Evolutionary conservation across 352 stramenopile genomes (phyloP).

Genomic region (Aphanomyces stellatus): DNA sequence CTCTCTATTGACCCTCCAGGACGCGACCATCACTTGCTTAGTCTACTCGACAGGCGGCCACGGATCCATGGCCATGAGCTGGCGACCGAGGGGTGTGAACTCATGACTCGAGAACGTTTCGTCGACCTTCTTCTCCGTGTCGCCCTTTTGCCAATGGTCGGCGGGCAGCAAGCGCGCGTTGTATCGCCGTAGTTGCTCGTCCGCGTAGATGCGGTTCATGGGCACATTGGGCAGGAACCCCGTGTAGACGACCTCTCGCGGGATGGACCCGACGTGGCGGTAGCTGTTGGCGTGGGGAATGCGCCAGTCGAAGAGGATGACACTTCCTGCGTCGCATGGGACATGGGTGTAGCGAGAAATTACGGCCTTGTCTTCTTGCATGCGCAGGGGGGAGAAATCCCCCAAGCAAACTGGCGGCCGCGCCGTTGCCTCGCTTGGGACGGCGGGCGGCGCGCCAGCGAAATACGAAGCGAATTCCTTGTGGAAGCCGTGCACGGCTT

Average conservation of each 20-base stretch:
- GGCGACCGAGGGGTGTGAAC: conserved; percentile 51
- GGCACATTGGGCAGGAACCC: conserved; percentile 65
- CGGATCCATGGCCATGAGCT: conserved; percentile 52
- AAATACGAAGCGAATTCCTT: conserved; percentile 72
- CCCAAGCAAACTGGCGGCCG: conserved; percentile 69
- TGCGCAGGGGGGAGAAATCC: conserved; percentile 79
- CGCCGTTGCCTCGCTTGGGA: no score
- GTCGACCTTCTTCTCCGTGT: conserved; percentile 39
- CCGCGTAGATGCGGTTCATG: conserved; percentile 62
- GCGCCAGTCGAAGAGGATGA: conserved; percentile 85
- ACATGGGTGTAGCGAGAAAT: conserved; percentile 68
- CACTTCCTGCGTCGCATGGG: conserved; percentile 47
- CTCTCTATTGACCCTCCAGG: no score
- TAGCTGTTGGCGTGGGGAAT: conserved; percentile 85
- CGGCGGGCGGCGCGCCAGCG: background rate
- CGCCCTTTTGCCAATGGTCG: conserved; percentile 70
- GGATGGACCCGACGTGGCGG: conserved; percentile 42
- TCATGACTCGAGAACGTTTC: conserved; percentile 55
- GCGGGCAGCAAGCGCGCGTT: conserved; percentile 43
- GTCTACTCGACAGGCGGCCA: no score
- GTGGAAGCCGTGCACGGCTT: conserved; percentile 81
- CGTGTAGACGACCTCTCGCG: conserved; percentile 79
- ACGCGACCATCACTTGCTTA: no score
- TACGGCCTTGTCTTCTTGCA: conserved; percentile 69
- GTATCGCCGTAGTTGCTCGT: conserved; percentile 70